Evolutionary conservation across 1,284 basidiomycete species (phyloP), one percentile per base, ranked within the genome.

Genomic region (Lentinula novae-zelandiae): DNA sequence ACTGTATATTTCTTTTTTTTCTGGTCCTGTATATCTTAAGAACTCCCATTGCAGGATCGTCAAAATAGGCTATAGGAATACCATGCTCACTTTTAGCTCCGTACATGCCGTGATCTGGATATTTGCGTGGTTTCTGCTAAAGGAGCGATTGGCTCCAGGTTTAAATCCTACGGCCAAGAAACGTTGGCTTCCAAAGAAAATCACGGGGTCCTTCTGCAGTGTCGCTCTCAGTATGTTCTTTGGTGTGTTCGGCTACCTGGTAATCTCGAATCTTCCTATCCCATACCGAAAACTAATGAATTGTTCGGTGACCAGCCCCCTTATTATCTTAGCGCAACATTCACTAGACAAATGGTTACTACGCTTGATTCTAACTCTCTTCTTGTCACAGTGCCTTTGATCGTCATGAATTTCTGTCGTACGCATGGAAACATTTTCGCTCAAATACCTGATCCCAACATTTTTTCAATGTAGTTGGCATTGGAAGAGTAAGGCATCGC

Each of bases 201-300:
- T 66, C 53, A 62, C 57, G 8, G 65, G 65, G 6, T 55, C 36
- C 15, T 70, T 69, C 46, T 66, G 63, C 44, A 67, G 67, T 54
- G 61, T 70, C 15, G 62, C 67, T 13, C 34, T 63, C 17, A 67
- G 65, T 49, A 66, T 70, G 31, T 65, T 68, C 40, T 33, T 69
- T 53, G 67, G 67, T 34, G 64, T 69, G 10, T 69, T 70, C 50
- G 69, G 69, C 2, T 70, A 65, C 58, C 61, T 69, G 56, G 68
- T 69, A 58, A 13, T 40, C 31, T 20, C 20, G 13, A 36, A 13
- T 34, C 17, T 17, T 22, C 31, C 2, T 20, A 9, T 34, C 34
- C 9, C 20, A 20, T 20, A 22, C 13, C 2, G 6, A 22, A 12
- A 40, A 22, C 34, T 53, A 22, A 42, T 20, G 34, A 40, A 38